Percentiles rank a stretch among this genome's conserved stretches.
These are phyloP conservation scores for Chrysoporthe puriensis DNA, from an alignment of 2,329 filamentous ascomycete species.

Conservation along the genomic window DNA sequence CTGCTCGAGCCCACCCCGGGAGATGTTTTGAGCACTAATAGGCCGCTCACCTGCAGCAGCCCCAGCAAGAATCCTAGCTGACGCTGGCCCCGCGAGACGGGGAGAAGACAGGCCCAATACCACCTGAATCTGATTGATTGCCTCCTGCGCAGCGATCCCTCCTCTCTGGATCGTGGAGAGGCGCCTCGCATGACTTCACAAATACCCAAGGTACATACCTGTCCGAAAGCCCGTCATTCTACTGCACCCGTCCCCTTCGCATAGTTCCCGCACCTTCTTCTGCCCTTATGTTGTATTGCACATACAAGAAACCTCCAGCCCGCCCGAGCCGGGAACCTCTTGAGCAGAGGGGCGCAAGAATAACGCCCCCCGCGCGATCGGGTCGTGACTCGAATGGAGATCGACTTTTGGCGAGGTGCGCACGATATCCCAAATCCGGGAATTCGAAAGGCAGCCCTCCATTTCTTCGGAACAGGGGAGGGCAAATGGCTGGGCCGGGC, in stretches of 20 bases:
- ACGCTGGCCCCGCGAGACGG: conserved; percentile 26
- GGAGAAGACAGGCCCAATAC: conserved; percentile 33
- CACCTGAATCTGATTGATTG: conserved; percentile 33
- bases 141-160: conserved; percentile 36
- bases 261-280: conserved; percentile 25
- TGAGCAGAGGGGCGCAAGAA: neutral
- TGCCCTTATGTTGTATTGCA: neutral
- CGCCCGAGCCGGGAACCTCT: neutral
- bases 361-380: neutral
- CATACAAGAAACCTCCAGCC: conserved; percentile 16
- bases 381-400: neutral
- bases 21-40: conserved; percentile 22
- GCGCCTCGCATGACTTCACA: conserved; percentile 50
- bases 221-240: conserved; percentile 16
- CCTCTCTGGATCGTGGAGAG: conserved; percentile 43
- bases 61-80: conserved; percentile 27
- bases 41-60: conserved; percentile 26
- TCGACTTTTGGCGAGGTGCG: neutral
- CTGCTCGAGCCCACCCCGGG: conserved; percentile 24
- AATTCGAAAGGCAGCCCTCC: neutral
- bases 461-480: conserved; percentile 5
- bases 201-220: conserved; percentile 46
- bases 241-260: conserved; percentile 16
- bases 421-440: neutral
- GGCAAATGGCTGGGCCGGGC: conserved; percentile 5